Base-by-base conservation (phyloP, 345 rosid genomes). In the Sonneratia alba region DNA sequence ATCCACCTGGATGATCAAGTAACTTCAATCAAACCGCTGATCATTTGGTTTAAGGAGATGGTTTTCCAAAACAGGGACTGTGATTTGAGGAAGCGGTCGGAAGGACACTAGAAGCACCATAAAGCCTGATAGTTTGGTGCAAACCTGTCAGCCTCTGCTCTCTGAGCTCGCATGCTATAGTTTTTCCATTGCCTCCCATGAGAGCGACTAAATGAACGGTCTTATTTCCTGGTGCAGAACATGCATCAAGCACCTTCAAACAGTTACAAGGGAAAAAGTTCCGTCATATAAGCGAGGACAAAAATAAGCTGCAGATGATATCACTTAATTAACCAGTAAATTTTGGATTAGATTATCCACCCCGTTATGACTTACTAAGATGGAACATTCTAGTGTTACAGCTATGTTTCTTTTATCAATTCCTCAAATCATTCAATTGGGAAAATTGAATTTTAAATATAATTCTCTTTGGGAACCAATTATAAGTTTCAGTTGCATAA, bases 181-280 rank as follows among this genome's bases (percentile, higher is more conserved):
- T 79, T 74, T 79, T 87, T 38, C 97, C 97, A 73, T 83, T 80
- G 67, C 93, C 98, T 77, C 80, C 72, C 98, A 91, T 89, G 59
- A 94, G 88, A 72, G 98, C 93, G 49, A 96, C 98, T 56, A 94
- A 89, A 79, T 94, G 97, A 49, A 90, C 88, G 62, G 97, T 94
- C 87, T 94, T 91, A 87, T 94, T 94, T 76, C 98, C 98, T 43
- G 97, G 98, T 78, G 98, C 96, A 76, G 98, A 86, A 74, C 97
- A 94, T 70, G 98, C 98, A 80, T 94, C 98, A 81, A 94, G 80
- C 80, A 94, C 97, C 98, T 89, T 82, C 83, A 80, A 70, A 45
- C 61, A 61, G 70, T 10, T 42, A 71, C n/a, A 70, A 34, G 42
- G 7, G 24, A 63, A 48, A 37, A 36, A 27, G 4, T 21, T 11